These are phyloP conservation scores for Chrysanthemum lavandulifolium DNA, from an alignment of 129 eudicot genomes.

Conservation along the genomic window DNA sequence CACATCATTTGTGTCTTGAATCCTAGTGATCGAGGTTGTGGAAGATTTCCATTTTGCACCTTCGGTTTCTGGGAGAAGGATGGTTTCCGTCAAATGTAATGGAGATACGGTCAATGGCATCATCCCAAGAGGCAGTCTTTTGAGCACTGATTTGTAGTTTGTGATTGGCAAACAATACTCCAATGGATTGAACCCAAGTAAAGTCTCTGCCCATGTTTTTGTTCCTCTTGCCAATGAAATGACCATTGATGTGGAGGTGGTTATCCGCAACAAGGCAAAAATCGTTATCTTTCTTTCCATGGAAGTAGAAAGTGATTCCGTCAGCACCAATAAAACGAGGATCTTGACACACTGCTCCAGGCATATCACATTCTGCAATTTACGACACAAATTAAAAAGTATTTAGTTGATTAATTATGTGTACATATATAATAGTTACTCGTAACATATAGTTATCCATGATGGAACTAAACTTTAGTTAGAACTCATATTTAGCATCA, in stretches of 20 bases:
- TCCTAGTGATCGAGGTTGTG: constrained; percentile 39
- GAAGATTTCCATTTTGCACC: constrained; percentile 50
- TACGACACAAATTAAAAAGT: background rate
- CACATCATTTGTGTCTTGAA: constrained; percentile 37
- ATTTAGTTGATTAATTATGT: background rate
- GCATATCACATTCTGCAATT: constrained; percentile 61
- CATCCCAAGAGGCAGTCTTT: constrained; percentile 65
- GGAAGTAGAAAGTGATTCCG: constrained; percentile 85
- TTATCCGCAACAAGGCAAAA: constrained; percentile 70
- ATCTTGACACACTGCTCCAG: constrained; percentile 81
- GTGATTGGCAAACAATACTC: constrained; percentile 52
- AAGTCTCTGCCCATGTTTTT: constrained; percentile 66
- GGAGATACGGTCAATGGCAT: constrained; percentile 46
- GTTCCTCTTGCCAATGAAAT: constrained; percentile 65
- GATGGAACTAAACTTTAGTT: background rate
- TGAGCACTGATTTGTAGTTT: constrained; percentile 47
- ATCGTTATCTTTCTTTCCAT: constrained; percentile 64
- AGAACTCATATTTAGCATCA: background rate
- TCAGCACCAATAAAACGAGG: constrained; percentile 82
- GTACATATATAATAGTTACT: background rate
- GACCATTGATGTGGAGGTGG: constrained; percentile 69
- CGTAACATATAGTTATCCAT: background rate
- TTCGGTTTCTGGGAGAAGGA: constrained; percentile 34
- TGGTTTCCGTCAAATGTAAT: constrained; percentile 40
- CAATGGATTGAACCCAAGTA: constrained; percentile 80